Conservation (phyloP, 1,139 yeast genomes). For the Nakaseomyces bracarensis region DNA sequence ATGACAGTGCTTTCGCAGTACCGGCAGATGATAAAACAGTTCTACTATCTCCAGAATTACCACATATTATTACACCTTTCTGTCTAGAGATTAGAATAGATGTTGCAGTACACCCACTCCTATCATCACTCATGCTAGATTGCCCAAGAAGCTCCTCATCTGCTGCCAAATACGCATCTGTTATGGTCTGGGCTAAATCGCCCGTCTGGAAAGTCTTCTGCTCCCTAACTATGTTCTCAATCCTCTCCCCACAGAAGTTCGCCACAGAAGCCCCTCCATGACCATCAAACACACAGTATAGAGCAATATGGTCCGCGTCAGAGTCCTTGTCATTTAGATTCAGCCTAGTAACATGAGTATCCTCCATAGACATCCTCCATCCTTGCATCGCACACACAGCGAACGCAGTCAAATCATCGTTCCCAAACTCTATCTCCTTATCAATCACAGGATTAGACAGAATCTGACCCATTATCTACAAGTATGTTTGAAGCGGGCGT, state of each 20-base stretch:
- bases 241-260: slow-evolving; percentile 69
- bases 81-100: slow-evolving; percentile 52
- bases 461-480: slow-evolving; percentile 65
- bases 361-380: slow-evolving; percentile 98
- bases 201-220: slow-evolving; percentile 49
- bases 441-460: slow-evolving; percentile 64
- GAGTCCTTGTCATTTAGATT: slow-evolving; percentile 39
- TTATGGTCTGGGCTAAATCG: slow-evolving; percentile 63
- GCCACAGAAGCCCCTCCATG: slow-evolving; percentile 97
- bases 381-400: slow-evolving; percentile 98
- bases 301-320: slow-evolving; percentile 48
- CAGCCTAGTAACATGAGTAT: slow-evolving; percentile 50
- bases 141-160: slow-evolving; percentile 75
- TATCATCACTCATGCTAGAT: slow-evolving; percentile 56
- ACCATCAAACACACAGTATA: slow-evolving; percentile 94
- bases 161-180: slow-evolving; percentile 74
- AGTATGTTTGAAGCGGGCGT: too few species aligned
- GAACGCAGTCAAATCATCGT: slow-evolving; percentile 59
- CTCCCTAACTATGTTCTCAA: slow-evolving; percentile 58
- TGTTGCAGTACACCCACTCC: slow-evolving; percentile 96
- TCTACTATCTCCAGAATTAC: slow-evolving; percentile 95
- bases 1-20: slow-evolving; percentile 79
- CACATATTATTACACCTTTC: slow-evolving; percentile 45
- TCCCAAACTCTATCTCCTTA: slow-evolving; percentile 63
- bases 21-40: slow-evolving; percentile 84